These are phyloP conservation scores for Quercus parvula DNA, from an alignment of 306 rosid species.

Conservation along the genomic window DNA sequence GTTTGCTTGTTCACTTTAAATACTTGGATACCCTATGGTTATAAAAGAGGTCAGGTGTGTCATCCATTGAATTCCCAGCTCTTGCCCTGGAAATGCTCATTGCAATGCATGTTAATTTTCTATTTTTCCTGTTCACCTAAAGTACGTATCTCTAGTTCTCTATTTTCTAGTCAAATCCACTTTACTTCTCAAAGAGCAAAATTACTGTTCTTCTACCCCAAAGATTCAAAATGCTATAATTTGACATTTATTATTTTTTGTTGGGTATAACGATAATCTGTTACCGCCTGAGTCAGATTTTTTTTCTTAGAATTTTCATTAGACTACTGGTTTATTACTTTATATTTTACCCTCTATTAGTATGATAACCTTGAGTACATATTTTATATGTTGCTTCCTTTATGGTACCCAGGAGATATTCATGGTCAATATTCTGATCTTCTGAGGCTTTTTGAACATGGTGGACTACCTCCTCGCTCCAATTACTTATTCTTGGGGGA, in stretches of 20 bases:
- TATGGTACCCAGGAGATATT: conserved; percentile 63
- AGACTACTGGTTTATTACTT: neutral
- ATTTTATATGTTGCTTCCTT: neutral
- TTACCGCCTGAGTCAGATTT: neutral
- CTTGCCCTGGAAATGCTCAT: neutral
- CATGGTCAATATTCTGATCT: conserved; percentile 92
- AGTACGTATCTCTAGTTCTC: neutral
- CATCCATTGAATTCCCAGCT: neutral
- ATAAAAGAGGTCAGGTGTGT: too few species aligned
- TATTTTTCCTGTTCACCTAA: neutral
- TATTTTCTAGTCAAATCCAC: neutral
- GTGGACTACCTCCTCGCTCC: conserved; percentile 84
- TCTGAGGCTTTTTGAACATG: conserved; percentile 72
- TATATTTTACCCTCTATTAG: neutral
- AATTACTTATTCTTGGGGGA: conserved; percentile 86
- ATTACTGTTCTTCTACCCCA: neutral
- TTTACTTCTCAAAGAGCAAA: neutral
- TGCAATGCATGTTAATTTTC: neutral
- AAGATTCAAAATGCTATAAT: neutral
- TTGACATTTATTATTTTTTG: neutral
- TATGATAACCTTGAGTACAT: neutral
- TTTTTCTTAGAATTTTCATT: neutral
- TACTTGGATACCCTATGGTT: neutral
- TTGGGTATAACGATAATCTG: neutral
- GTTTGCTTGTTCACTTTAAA: neutral